Evolutionary conservation across 2,329 filamentous ascomycete genomes (phyloP), one percentile per base, ranked within the genome.

Genomic region (Drechslera avenae): DNA sequence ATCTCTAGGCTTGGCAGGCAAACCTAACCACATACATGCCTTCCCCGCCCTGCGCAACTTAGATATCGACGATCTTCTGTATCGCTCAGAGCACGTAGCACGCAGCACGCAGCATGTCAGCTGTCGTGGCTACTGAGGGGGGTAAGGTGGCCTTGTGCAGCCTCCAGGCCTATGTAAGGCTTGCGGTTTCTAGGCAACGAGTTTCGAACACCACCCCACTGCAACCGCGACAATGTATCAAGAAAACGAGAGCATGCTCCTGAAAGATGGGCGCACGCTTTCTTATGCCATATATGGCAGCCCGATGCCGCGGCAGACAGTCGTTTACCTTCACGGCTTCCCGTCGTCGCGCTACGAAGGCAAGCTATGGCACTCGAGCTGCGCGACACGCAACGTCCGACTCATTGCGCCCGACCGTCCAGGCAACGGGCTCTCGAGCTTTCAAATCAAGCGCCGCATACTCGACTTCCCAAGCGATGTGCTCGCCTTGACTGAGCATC

Each of bases 231-330:
- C 37, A 16, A 52, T 52, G 49, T 45, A 52, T 39, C 49, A 52
- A 18, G 66, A 68, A 37, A 64, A 62, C 39, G 64, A 66, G 40
- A 54, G 52, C 26, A 41, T 71, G 17, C 62, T 49, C 32, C 64
- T 72, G 23, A 45, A 63, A 31, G 69, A 76, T 51, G 74, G 72
- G 33, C 75, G 77, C 30, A 70, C 55, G 9, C 62, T 79, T 3
- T 73, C 74, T n/a, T 79, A 73, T 56, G 74, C 76, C n/a, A 60
- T 75, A 41, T 79, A 78, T 56, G 78, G 78, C 35, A 64, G 62
- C 9, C 66, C 64, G 1, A 62, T 75, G 50, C 76, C 76, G 49
- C 76, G 75, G 23, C 58, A 48, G 4, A 68, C 64, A 10, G 53
- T 80, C 21, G 64, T 80, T 39, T 78, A 72, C 59, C 70, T 78